phyloP scores from a whole-genome alignment of 208 protist species.

The Leptomonas seymouri region DNA sequence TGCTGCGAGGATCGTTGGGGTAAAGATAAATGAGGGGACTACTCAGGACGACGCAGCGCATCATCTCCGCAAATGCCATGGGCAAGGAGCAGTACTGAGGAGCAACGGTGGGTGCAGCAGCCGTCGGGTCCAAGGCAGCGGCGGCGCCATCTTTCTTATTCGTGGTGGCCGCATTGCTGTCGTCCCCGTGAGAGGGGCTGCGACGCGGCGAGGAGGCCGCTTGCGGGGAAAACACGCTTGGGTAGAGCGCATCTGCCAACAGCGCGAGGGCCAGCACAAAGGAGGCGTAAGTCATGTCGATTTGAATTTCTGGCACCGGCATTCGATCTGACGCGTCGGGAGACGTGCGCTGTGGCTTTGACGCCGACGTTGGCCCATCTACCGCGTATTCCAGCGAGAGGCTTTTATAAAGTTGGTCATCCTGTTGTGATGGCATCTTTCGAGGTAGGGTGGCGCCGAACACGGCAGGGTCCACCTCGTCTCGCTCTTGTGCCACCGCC shows the following conservation, averaged over 20 bases:
- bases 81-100: constrained; percentile 26
- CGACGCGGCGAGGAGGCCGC: constrained; percentile 8
- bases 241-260: constrained; percentile 64
- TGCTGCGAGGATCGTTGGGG: constrained; percentile 2
- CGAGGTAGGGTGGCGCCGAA: not conserved
- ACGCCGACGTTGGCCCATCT: not conserved
- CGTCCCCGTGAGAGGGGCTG: not conserved
- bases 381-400: constrained; percentile 1
- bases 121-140: not conserved
- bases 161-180: not conserved
- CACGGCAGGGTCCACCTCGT: constrained; percentile 21
- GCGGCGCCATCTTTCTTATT: not conserved
- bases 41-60: constrained; percentile 26
- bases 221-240: constrained; percentile 16
- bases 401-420: not conserved
- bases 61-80: constrained; percentile 25
- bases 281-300: constrained; percentile 69
- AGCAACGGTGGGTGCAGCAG: not conserved
- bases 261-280: constrained; percentile 69
- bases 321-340: not conserved
- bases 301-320: constrained; percentile 37
- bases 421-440: not conserved
- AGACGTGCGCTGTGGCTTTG: not conserved
- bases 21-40: constrained; percentile 22
- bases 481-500: constrained; percentile 13